A percentile compares a stretch with the other conserved stretches of the same genome.
Conservation (phyloP, 306 rosid genomes). For the Mimosa bimucronata region DNA sequence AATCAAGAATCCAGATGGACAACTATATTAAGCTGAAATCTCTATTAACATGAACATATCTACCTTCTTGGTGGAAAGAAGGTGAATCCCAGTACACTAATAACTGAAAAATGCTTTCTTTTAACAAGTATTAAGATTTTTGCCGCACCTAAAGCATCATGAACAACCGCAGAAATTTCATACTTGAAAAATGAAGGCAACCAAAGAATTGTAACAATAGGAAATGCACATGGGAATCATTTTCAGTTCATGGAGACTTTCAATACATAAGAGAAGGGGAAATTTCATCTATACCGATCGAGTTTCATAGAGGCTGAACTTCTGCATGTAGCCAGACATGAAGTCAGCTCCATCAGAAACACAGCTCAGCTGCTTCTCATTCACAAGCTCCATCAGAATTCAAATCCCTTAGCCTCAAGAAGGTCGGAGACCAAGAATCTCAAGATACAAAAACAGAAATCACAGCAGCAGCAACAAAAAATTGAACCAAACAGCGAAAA, state of each 20-base stretch:
- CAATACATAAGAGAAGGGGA: neutral
- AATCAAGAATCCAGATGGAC: conserved; percentile 30
- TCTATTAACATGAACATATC: neutral
- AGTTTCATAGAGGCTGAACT: conserved; percentile 94
- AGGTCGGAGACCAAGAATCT: conserved; percentile 52
- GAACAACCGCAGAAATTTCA: neutral
- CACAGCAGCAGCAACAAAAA: neutral
- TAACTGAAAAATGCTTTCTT: neutral
- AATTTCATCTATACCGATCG: conserved; percentile 68
- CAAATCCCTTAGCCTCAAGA: conserved; percentile 65
- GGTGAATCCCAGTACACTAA: conserved; percentile 29
- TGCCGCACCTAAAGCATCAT: conserved; percentile 14
- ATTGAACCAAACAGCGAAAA: conserved; percentile 20
- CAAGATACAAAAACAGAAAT: conserved; percentile 10
- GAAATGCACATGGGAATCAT: conserved; percentile 9
- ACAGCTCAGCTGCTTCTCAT: conserved; percentile 44
- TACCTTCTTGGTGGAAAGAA: conserved; percentile 9
- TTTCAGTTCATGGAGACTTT: neutral
- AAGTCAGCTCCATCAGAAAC: conserved; percentile 49
- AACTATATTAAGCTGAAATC: conserved; percentile 4
- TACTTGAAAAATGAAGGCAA: conserved; percentile 20
- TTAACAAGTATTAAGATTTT: conserved; percentile 5
- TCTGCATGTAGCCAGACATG: conserved; percentile 67
- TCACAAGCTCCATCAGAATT: conserved; percentile 61
- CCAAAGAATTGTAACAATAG: neutral